A percentile compares a stretch with the other conserved stretches of the same genome.
These are phyloP conservation scores for Puccinia sorghi DNA, from an alignment of 1,284 basidiomycete genomes.

Conservation along the genomic window DNA sequence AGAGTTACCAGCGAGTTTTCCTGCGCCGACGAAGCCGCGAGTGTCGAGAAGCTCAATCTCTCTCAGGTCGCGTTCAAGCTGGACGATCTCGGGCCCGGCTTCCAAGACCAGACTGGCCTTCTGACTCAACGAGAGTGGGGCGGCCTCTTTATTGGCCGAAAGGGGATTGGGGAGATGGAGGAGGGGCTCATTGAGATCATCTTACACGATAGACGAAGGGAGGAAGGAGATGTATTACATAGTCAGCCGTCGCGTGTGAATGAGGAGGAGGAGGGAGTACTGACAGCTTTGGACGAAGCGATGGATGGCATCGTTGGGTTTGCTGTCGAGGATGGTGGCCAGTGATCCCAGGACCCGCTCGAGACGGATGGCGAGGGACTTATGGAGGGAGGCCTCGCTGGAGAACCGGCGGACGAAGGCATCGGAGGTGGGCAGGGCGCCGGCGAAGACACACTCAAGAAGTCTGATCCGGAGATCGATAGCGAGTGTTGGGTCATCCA, in stretches of 20 bases:
- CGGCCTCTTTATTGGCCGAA: conserved; percentile 16
- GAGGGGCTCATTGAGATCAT: conserved; percentile 55
- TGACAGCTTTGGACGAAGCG: conserved; percentile 54
- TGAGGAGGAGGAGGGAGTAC: background rate
- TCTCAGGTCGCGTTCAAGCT: conserved; percentile 54
- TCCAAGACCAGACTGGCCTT: conserved; percentile 55
- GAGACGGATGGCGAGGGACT: conserved; percentile 52
- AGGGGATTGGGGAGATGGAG: conserved; percentile 51
- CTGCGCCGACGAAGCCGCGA: conserved; percentile 53
- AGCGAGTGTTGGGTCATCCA: conserved; percentile 49
- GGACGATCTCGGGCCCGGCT: conserved; percentile 53
- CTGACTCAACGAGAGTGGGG: conserved; percentile 41
- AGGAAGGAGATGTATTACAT: background rate
- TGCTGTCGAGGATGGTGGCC: conserved; percentile 50
- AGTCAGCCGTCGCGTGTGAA: background rate
- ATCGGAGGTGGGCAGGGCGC: conserved; percentile 47
- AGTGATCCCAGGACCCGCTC: conserved; percentile 50
- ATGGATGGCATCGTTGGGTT: conserved; percentile 53
- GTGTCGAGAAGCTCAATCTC: conserved; percentile 54
- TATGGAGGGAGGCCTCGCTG: background rate
- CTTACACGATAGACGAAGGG: conserved; percentile 44
- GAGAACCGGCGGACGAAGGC: conserved; percentile 34
- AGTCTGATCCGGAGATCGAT: conserved; percentile 55
- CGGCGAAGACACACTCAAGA: conserved; percentile 54
- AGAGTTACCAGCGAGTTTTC: conserved; percentile 54